phyloP scores from a whole-genome alignment of 2,329 filamentous ascomycete genomes.

The Colletotrichum chlorophyti region DNA sequence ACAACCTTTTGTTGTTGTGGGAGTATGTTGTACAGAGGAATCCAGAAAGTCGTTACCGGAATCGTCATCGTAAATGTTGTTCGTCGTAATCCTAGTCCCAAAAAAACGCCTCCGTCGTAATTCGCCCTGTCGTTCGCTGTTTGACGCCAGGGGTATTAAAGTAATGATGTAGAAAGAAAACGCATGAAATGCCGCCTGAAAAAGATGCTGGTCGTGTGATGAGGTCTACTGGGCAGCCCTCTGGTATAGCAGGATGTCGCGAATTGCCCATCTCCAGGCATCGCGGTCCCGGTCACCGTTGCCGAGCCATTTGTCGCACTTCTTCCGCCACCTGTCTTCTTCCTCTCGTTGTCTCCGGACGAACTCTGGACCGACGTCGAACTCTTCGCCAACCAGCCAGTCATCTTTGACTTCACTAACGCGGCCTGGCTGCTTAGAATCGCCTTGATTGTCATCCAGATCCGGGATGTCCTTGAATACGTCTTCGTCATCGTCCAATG shows the following conservation, averaged over 20 bases:
- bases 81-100: slow-evolving; percentile 21
- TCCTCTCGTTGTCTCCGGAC: slow-evolving; percentile 88
- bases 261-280: slow-evolving; percentile 80
- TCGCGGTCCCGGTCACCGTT: slow-evolving; percentile 61
- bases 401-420: slow-evolving; percentile 73
- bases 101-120: slow-evolving; percentile 25
- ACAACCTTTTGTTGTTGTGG: slow-evolving; percentile 15
- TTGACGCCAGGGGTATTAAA: slow-evolving; percentile 18
- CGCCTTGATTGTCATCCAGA: slow-evolving; percentile 72
- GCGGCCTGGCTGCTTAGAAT: slow-evolving; percentile 56
- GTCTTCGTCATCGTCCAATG: slow-evolving; percentile 86
- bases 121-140: slow-evolving; percentile 8
- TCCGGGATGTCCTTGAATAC: slow-evolving; percentile 96
- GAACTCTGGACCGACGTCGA: slow-evolving; percentile 96
- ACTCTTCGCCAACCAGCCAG: slow-evolving; percentile 92
- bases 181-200: slow-evolving; percentile 22
- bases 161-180: slow-evolving; percentile 9
- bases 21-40: slow-evolving; percentile 28
- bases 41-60: slow-evolving; percentile 29
- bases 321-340: slow-evolving; percentile 88
- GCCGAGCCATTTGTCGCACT: slow-evolving; percentile 85
- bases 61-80: slow-evolving; percentile 27
- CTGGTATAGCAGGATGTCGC: slow-evolving; percentile 60
- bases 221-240: slow-evolving; percentile 28
- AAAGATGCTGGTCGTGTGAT: slow-evolving; percentile 13